Base-by-base conservation (phyloP, 2,329 filamentous ascomycete species). In the Cercospora sp. region DNA sequence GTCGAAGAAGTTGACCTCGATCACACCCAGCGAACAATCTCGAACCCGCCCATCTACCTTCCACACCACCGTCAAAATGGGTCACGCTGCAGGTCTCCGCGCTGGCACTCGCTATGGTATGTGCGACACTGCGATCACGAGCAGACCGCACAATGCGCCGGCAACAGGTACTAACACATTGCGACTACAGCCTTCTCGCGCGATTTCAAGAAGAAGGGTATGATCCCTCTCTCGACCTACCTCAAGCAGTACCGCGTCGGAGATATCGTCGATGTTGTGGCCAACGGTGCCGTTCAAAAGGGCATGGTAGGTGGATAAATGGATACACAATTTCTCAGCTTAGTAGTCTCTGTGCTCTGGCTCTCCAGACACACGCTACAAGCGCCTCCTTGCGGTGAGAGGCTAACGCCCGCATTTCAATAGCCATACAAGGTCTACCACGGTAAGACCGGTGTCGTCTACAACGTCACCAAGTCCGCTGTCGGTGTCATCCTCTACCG, bases 401-500 rank as follows among this genome's bases (percentile, higher is more conserved):
- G 62, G 62, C 62, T 64, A 64, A 64, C 62, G 62, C 62, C 62
- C 62, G 62, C 57, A 60, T 60, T 64, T 55, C 57, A 53, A 67
- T 71, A 78, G 93, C 94, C 94, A 79, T 93, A 94, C 91, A 97
- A 97, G 89, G 91, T 97, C 86, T 97, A 97, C 91, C 94, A 98
- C 89, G 95, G 94, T 81, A 98, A 98, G 92, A 97, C 94, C 74
- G 80, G 79, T 71, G 78, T 81, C 72, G 74, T 81, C 78, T 80
- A 80, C 92, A 99, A 99, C 88, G 95, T 99, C 80, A 95, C 94
- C 86, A 97, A 97, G 90, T 91, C 89, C 79, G 92, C 95, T 75
- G 93, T 99, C 82, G 95, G 95, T 80, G 91, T 99, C 84, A 97
- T 99, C 86, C 92, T 99, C 86, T 94, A 97, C 91, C 97, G 97